Evolutionary conservation across 2,329 filamentous ascomycete genomes (phyloP).

Genomic region (Allantophomopsis cytisporea): DNA sequence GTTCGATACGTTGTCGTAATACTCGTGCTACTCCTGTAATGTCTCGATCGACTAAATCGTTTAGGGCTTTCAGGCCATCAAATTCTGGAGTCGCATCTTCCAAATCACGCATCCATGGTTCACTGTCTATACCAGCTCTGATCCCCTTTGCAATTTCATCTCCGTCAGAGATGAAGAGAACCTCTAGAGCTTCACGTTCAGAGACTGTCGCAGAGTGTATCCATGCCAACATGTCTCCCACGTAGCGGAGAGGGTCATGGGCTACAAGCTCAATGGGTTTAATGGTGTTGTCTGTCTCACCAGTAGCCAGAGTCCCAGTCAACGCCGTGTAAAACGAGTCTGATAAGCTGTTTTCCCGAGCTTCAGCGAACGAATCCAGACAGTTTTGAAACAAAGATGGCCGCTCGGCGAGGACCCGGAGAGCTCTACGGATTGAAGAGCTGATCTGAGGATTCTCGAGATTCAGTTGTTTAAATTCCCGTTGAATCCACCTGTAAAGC

Average conservation of each 20-base stretch:
- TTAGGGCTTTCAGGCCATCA: slow-evolving; percentile 69
- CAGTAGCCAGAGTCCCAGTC: slow-evolving; percentile 53
- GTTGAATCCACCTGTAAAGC: slow-evolving; percentile 87
- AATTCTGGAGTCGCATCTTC: slow-evolving; percentile 51
- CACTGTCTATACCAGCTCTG: slow-evolving; percentile 64
- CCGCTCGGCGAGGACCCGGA: slow-evolving; percentile 78
- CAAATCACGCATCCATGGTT: slow-evolving; percentile 62
- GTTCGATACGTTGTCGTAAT: slow-evolving; percentile 81
- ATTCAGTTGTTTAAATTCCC: slow-evolving; percentile 83
- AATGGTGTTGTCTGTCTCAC: slow-evolving; percentile 43
- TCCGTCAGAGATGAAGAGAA: slow-evolving; percentile 80
- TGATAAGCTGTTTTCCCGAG: slow-evolving; percentile 72
- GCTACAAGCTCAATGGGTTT: slow-evolving; percentile 93
- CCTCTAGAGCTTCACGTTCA: slow-evolving; percentile 82
- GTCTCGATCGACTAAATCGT: slow-evolving; percentile 77
- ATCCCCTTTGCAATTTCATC: slow-evolving; percentile 78
- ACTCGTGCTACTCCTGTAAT: slow-evolving; percentile 68
- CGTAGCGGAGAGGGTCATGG: slow-evolving; percentile 82
- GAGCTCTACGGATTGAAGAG: slow-evolving; percentile 65
- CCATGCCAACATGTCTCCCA: slow-evolving; percentile 97
- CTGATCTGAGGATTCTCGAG: slow-evolving; percentile 91
- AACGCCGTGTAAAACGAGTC: slow-evolving; percentile 83
- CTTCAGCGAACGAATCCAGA: slow-evolving; percentile 84
- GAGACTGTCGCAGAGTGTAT: slow-evolving; percentile 88
- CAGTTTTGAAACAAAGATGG: slow-evolving; percentile 88